phyloP scores from a whole-genome alignment of 345 rosid genomes.

The Ailanthus altissimus region DNA sequence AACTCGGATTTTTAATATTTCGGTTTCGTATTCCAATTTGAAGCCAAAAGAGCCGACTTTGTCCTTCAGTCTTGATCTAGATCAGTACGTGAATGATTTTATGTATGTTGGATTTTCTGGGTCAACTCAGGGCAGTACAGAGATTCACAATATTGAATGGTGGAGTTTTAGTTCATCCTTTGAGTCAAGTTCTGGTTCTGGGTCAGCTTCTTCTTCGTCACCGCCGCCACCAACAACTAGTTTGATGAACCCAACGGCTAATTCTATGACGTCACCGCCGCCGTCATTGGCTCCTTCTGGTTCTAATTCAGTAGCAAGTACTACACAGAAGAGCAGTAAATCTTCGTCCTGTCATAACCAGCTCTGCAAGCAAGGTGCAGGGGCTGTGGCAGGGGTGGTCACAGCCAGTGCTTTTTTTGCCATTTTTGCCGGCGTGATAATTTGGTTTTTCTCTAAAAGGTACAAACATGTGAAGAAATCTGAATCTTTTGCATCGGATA shows the following conservation, averaged over 20 bases:
- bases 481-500: constrained; percentile 67
- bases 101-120: constrained; percentile 99
- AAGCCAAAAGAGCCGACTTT: constrained; percentile 76
- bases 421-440: constrained; percentile 61
- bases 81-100: constrained; percentile 73
- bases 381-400: constrained; percentile 95
- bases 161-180: constrained; percentile 91
- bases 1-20: constrained; percentile 44
- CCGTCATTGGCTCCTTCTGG: constrained; percentile 59
- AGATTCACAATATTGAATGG: constrained; percentile 88
- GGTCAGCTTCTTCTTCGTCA: constrained; percentile 17
- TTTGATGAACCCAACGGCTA: constrained; percentile 71
- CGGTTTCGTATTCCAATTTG: constrained; percentile 79
- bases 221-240: constrained; percentile 68
- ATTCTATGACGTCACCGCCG: constrained; percentile 59
- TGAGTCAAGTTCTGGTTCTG: constrained; percentile 41
- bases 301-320: constrained; percentile 28
- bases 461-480: constrained; percentile 50
- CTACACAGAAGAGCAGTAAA: constrained; percentile 37
- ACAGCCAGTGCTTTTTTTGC: constrained; percentile 94
- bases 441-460: constrained; percentile 76
- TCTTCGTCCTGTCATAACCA: constrained; percentile 74
- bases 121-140: constrained; percentile 98
- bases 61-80: constrained; percentile 61
- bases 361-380: constrained; percentile 82